Base-by-base conservation (phyloP, 148 eudicot species). In the Silene latifolia region DNA sequence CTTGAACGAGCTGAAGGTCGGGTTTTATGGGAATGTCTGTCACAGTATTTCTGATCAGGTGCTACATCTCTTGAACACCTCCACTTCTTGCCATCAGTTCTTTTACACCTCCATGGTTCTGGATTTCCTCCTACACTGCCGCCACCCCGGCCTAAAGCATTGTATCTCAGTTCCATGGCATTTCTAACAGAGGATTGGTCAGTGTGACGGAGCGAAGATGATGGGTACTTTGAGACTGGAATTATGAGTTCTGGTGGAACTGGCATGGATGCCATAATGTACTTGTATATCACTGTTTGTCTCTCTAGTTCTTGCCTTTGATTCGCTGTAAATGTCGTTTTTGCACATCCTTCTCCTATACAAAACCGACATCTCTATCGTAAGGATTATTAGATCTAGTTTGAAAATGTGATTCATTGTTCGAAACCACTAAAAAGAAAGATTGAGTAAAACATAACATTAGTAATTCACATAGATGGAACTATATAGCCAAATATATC, bases 1-100 rank as follows among this genome's bases (percentile, higher is more conserved):
- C 96, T 92, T 90, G 97, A 90, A 90, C 97, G 96, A 71, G 71
- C 46, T 3, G 87, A 81, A 71, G 89, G 84, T 14, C 85, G 79
- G 72, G 84, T 86, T 75, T 87, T 92, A 74, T 89, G 95, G 69
- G 87, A 81, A 76, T 92, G 97, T 3, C 96, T 74, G 83, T 92
- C 97, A 73, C 97, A 92, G 73, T 90, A 92, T 80, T 92, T 92
- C 35, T 88, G 95, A n/a, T 90, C 87, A 4, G 96, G 96, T 8
- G 88, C 87, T 44, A 89, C 96, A 69, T 92, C 93, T 63, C 96
- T 86, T 0, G 98, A 86, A 59, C 97, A 91, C 76, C 93, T 78
- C 97, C 97, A 91, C 75, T 91, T 91, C 67, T 91, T 91, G 54
- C 93, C 97, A 74, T 92, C 96, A 19, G 97, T 92, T 79, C 97